These are phyloP conservation scores for Wickerhamiella lipophila DNA, from an alignment of 805 yeast species.

Conservation along the genomic window DNA sequence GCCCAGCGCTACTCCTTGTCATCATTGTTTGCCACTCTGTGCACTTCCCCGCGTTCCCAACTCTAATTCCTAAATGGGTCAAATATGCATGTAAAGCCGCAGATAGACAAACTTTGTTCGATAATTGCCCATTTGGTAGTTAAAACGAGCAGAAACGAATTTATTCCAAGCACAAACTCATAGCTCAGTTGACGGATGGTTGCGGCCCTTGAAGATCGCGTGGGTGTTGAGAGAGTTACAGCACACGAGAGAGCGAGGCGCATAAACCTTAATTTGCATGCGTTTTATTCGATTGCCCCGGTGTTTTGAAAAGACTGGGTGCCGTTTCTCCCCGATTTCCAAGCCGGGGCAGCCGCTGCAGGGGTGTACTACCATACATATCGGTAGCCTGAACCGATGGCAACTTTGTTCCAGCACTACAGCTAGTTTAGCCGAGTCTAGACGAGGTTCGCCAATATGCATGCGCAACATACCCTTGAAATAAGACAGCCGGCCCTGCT, in stretches of 20 bases:
- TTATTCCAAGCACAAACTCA: too few relatives aligned
- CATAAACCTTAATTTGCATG: background rate
- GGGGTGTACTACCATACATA: background rate
- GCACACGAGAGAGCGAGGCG: background rate
- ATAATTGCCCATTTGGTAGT: too few relatives aligned
- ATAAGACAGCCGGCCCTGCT: background rate
- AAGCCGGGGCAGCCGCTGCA: background rate
- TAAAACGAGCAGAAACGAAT: too few relatives aligned
- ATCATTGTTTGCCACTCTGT: too few relatives aligned
- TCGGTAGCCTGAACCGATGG: background rate
- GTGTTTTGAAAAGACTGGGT: too few relatives aligned
- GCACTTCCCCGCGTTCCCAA: background rate
- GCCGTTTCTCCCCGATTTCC: too few relatives aligned
- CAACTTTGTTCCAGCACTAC: background rate
- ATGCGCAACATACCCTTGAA: background rate
- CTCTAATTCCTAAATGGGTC: background rate
- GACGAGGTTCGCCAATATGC: slow-evolving; percentile 1
- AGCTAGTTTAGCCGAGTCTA: background rate
- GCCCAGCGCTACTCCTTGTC: too few relatives aligned
- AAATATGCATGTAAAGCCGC: background rate
- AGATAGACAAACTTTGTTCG: background rate
- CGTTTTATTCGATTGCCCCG: too few relatives aligned
- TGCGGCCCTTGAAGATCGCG: too few relatives aligned
- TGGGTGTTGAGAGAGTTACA: too few relatives aligned
- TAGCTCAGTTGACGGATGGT: too few relatives aligned